Percentiles rank a stretch among this genome's conserved stretches.
phyloP scores from a whole-genome alignment of 1,284 basidiomycete genomes.

The Clitocybe nebularis region DNA sequence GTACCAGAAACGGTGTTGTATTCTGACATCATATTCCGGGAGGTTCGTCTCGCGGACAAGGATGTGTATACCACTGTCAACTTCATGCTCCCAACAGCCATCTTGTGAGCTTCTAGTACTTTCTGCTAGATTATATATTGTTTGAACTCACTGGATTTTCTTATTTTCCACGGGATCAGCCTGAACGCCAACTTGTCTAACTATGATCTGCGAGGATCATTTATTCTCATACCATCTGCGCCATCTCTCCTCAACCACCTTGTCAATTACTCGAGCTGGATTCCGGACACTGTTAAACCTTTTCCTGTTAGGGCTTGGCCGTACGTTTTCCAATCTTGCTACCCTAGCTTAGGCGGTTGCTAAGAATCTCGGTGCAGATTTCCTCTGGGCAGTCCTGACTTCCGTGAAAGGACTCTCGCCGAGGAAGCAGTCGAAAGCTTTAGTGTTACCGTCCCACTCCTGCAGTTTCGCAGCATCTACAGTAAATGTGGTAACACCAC shows the following conservation, averaged over 20 bases:
- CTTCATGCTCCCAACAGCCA: constrained; percentile 25
- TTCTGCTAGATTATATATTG: background rate
- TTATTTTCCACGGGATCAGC: constrained; percentile 10
- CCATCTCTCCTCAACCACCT: constrained; percentile 27
- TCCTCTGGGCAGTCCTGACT: constrained; percentile 18
- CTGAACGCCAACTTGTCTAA: constrained; percentile 20
- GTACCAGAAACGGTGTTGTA: constrained; percentile 22
- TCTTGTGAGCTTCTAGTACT: constrained; percentile 24
- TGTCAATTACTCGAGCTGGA: constrained; percentile 26
- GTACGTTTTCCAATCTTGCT: constrained; percentile 15
- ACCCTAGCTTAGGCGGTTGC: background rate
- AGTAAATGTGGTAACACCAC: constrained; percentile 21
- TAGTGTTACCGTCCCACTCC: constrained; percentile 26
- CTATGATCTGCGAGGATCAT: constrained; percentile 29
- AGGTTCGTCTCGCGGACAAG: constrained; percentile 25
- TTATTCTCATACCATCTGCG: constrained; percentile 26
- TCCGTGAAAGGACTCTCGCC: constrained; percentile 16
- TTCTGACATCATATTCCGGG: constrained; percentile 28
- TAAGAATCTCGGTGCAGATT: constrained; percentile 15
- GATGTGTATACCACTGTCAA: constrained; percentile 19
- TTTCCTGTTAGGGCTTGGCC: constrained; percentile 26
- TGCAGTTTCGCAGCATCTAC: constrained; percentile 25
- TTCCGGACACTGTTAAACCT: constrained; percentile 19
- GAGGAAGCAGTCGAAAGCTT: constrained; percentile 29
- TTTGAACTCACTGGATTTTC: background rate